Evolutionary conservation across 192 early-diverging fungal species (phyloP).

Genomic region (Piromyces sp.): DNA sequence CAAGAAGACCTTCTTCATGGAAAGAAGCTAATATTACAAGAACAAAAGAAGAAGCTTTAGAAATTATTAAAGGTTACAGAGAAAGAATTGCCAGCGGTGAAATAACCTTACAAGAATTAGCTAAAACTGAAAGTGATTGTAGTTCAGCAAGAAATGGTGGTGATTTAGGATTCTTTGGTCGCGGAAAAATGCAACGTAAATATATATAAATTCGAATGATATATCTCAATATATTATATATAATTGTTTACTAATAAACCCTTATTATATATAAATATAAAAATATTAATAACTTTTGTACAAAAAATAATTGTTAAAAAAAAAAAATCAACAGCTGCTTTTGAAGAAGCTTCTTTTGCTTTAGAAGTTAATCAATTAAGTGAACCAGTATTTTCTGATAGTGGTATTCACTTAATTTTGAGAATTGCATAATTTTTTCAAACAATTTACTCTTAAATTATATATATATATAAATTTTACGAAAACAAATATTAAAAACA

Average conservation of each 20-base stretch:
- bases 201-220: neutral
- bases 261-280: too few relatives aligned
- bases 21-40: constrained; percentile 69
- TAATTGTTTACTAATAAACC: too few relatives aligned
- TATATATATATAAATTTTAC: too few relatives aligned
- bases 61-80: constrained; percentile 46
- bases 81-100: constrained; percentile 42
- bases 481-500: too few relatives aligned
- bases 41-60: constrained; percentile 73
- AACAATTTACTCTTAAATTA: too few relatives aligned
- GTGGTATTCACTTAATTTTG: neutral
- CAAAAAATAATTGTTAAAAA: too few relatives aligned
- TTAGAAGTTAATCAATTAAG: neutral
- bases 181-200: neutral
- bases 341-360: neutral
- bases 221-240: too few relatives aligned
- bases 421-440: neutral
- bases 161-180: neutral
- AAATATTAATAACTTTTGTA: too few relatives aligned
- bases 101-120: constrained; percentile 49
- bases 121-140: constrained; percentile 70
- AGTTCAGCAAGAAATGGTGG: constrained; percentile 60
- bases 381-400: neutral
- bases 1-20: constrained; percentile 79
- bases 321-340: neutral